Evolutionary conservation across 805 yeast species (phyloP), one percentile per base, ranked within the genome.

Genomic region (Ogataea populi-albae): DNA sequence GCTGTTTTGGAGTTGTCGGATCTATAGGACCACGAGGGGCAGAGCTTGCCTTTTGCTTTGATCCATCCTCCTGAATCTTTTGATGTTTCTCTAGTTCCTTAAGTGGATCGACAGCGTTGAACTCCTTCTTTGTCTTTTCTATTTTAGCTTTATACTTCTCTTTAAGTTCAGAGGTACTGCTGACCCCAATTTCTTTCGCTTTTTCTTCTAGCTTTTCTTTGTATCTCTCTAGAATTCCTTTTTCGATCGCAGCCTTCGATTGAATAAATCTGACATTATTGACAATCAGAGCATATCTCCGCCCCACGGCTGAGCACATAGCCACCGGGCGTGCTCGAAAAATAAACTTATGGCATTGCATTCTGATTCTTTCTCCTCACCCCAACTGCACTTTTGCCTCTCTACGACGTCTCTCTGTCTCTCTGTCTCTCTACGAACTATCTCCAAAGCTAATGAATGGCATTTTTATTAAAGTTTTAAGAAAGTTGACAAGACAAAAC

Each of bases 101-200:
- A 46, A 84, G 62, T 0, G 93, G 93, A 54, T 86, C 94, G 10
- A 83, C 61, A 37, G 68, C 74, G 53, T 68, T 70, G 51, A 83
- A 64, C 39, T 77, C 75, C 40, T 66, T 68, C 54, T 78, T 81
- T 31, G 68, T 73, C 23, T 59, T 52, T 23, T 70, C 77, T 30
- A 87, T 75, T 16, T 76, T 71, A 26, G 77, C 82, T 49, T 81
- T 79, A 44, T 81, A 60, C 43, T 73, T 75, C 26, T 65, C 76
- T 45, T 79, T 74, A 43, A 88, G 64, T 38, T 84, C 84, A 5
- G 77, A 76, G 4, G 85, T 61, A 23, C 66, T 57, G 1, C 60
- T 46, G 1, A 64, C 70, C 8, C 81, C 81, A 15, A 65, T 43
- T 38, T 57, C 53, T 30, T 51, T 47, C 8, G 72, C 73, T 42